Conservation (phyloP, 2,329 filamentous ascomycete genomes). For the Fusarium coicis region DNA sequence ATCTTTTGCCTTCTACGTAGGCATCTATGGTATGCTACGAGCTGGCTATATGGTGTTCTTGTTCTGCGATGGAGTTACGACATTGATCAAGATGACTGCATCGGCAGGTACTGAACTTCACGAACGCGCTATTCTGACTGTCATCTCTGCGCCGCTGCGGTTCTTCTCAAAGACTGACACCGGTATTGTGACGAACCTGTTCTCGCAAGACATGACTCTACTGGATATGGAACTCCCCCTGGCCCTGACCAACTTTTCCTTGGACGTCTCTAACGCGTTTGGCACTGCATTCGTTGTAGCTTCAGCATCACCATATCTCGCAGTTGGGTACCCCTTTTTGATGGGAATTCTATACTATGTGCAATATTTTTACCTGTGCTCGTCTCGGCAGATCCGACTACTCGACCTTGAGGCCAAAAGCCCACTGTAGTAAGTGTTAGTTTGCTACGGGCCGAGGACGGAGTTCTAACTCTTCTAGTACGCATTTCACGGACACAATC, state of each 20-base stretch:
- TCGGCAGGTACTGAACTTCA: constrained; percentile 50
- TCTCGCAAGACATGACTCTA: constrained; percentile 58
- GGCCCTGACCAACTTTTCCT: constrained; percentile 46
- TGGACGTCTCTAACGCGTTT: constrained; percentile 43
- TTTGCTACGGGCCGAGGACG: fast-evolving
- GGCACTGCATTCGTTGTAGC: constrained; percentile 62
- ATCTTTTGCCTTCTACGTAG: constrained; percentile 45
- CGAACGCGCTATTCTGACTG: constrained; percentile 45
- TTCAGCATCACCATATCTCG: constrained; percentile 55
- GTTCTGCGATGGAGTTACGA: constrained; percentile 14
- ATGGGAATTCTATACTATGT: constrained; percentile 55
- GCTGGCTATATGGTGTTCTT: constrained; percentile 33
- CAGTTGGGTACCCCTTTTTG: constrained; percentile 62
- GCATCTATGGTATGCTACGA: constrained; percentile 45
- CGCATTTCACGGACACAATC: constrained; percentile 66
- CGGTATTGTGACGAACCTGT: constrained; percentile 56
- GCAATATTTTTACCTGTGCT: constrained; percentile 43
- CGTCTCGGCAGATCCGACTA: constrained; percentile 68
- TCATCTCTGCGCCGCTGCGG: constrained; percentile 52
- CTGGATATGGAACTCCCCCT: constrained; percentile 54
- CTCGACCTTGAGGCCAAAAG: constrained; percentile 71
- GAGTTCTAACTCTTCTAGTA: constrained; percentile 39
- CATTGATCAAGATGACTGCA: constrained; percentile 43
- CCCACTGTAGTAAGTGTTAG: constrained; percentile 50
- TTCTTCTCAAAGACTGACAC: constrained; percentile 57